These are phyloP conservation scores for Petunia secreta DNA, from an alignment of 257 asterid genomes.

Conservation along the genomic window DNA sequence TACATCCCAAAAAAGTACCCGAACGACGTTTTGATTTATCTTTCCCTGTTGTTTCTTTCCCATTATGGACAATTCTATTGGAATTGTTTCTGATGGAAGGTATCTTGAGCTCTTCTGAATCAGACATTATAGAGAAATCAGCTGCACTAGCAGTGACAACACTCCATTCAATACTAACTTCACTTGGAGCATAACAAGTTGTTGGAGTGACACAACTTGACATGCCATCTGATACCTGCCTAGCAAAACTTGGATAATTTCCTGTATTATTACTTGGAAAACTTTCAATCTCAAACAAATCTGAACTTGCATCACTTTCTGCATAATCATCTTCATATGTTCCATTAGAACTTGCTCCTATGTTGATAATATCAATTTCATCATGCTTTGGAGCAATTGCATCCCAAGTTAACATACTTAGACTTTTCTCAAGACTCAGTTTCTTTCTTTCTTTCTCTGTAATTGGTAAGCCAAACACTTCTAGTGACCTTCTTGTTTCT, in stretches of 20 bases:
- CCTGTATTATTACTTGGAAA: constrained; percentile 47
- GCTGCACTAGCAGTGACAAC: constrained; percentile 80
- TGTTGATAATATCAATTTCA: constrained; percentile 39
- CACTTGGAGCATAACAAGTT: constrained; percentile 76
- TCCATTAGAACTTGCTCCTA: constrained; percentile 40
- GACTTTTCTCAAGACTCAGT: constrained; percentile 39
- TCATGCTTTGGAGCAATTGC: constrained; percentile 48
- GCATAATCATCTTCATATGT: constrained; percentile 42
- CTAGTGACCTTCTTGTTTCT: constrained; percentile 38
- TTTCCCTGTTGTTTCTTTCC: constrained; percentile 29
- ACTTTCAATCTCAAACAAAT: constrained; percentile 83
- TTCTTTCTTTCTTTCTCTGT: constrained; percentile 32
- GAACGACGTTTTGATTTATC: constrained; percentile 50
- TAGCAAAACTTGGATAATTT: constrained; percentile 38
- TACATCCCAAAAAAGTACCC: constrained; percentile 67
- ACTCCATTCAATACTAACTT: constrained; percentile 91
- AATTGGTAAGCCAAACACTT: constrained; percentile 48
- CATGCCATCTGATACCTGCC: constrained; percentile 54
- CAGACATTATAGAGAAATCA: constrained; percentile 64
- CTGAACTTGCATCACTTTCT: constrained; percentile 81
- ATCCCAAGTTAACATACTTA: constrained; percentile 65
- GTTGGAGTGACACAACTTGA: background rate
- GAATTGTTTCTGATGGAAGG: constrained; percentile 26
- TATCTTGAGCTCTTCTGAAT: constrained; percentile 44
- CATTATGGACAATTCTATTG: constrained; percentile 26